Conservation (phyloP, 371 early-diverging fungal species). For the Mycotypha africana region DNA sequence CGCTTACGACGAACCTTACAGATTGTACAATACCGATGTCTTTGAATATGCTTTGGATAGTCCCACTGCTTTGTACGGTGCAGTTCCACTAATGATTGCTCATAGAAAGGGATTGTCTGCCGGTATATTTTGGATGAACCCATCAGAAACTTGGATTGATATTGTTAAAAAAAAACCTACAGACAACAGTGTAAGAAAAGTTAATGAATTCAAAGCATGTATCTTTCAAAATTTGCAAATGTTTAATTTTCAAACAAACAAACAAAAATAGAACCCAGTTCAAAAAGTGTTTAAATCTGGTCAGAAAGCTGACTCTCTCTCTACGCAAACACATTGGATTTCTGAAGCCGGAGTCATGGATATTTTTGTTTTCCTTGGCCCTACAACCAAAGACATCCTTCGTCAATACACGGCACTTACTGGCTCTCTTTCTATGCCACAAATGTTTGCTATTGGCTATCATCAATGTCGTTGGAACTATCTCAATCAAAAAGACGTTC, state of each 20-base stretch:
- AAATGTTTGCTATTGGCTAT: slow-evolving; percentile 86
- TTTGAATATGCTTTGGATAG: slow-evolving; percentile 93
- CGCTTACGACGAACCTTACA: slow-evolving; percentile 86
- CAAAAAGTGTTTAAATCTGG: slow-evolving; percentile 27
- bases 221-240: too few species aligned
- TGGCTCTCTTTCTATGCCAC: slow-evolving; percentile 84
- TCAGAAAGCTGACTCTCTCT: slow-evolving; percentile 1
- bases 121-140: slow-evolving; percentile 89
- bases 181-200: too few species aligned
- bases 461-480: slow-evolving; percentile 96
- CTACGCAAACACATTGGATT: slow-evolving; percentile 88
- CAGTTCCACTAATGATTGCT: slow-evolving; percentile 90
- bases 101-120: slow-evolving; percentile 60
- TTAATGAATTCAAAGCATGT: too few species aligned
- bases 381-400: slow-evolving; percentile 65
- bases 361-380: slow-evolving; percentile 86
- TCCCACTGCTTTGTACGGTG: slow-evolving; percentile 95
- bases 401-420: slow-evolving; percentile 72
- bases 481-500: slow-evolving; percentile 77
- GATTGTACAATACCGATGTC: slow-evolving; percentile 97
- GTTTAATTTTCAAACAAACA: too few species aligned
- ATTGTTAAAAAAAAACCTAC: slow-evolving; percentile 61
- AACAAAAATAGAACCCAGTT: slow-evolving; percentile 15
- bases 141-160: slow-evolving; percentile 97
- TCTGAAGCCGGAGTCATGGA: slow-evolving; percentile 91